These are phyloP conservation scores for Hippophae tibetana DNA, from an alignment of 306 rosid genomes.

Conservation along the genomic window DNA sequence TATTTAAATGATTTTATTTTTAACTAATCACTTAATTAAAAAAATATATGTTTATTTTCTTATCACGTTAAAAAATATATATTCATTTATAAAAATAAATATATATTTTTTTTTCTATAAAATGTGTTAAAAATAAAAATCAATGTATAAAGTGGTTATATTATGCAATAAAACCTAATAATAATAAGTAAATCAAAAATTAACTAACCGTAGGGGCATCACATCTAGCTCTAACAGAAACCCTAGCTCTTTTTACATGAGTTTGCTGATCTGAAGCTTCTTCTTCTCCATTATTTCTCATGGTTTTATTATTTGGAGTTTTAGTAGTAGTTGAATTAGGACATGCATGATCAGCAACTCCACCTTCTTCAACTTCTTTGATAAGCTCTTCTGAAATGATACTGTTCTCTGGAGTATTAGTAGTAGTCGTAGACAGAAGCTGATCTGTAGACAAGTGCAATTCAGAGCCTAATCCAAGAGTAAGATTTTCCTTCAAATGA, in stretches of 20 bases:
- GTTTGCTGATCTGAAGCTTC: conserved; percentile 33
- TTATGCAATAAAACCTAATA: too few relatives aligned
- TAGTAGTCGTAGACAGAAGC: conserved; percentile 7
- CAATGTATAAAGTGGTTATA: too few relatives aligned
- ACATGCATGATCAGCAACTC: not conserved
- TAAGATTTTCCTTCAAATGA: conserved; percentile 19
- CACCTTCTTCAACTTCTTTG: conserved; percentile 4
- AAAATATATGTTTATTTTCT: too few relatives aligned
- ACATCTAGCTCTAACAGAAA: conserved; percentile 66
- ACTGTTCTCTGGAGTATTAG: conserved; percentile 10
- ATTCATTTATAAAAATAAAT: too few relatives aligned
- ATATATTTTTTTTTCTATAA: too few relatives aligned
- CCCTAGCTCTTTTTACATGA: conserved; percentile 61
- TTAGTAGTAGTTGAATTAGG: not conserved
- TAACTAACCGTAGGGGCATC: conserved; percentile 58
- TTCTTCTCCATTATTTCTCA: conserved; percentile 20
- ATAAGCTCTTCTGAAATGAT: conserved; percentile 14
- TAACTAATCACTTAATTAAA: too few relatives aligned
- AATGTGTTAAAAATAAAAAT: too few relatives aligned
- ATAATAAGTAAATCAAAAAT: too few relatives aligned
- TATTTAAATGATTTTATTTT: too few relatives aligned
- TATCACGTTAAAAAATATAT: too few relatives aligned
- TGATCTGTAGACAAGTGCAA: conserved; percentile 9
- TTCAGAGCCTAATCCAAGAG: conserved; percentile 21
- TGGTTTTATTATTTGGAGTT: conserved; percentile 12